These are phyloP conservation scores for Serendipita vermifera DNA, from an alignment of 768 basidiomycete species.

Conservation along the genomic window DNA sequence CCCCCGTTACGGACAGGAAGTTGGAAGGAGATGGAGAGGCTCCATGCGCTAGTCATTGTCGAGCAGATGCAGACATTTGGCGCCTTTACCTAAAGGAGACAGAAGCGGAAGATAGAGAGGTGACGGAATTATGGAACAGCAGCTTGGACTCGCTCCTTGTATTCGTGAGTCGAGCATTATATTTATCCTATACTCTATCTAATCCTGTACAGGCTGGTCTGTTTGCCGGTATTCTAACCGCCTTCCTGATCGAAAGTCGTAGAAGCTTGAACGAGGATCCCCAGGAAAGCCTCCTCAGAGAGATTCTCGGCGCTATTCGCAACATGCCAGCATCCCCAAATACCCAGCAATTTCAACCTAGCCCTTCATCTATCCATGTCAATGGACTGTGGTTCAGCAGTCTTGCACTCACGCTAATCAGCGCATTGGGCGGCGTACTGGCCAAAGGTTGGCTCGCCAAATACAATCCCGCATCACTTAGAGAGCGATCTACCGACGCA, in stretches of 20 bases:
- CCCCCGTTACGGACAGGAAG: too few relatives aligned
- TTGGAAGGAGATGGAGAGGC: too few relatives aligned
- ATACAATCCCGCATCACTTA: too few relatives aligned
- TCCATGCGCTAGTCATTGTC: too few relatives aligned
- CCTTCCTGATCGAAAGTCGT: not conserved
- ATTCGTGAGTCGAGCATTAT: not conserved
- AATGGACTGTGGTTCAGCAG: too few relatives aligned
- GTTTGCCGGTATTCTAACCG: not conserved
- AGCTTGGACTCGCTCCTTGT: not conserved
- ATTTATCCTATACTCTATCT: too few relatives aligned
- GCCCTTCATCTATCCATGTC: too few relatives aligned
- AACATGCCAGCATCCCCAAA: too few relatives aligned
- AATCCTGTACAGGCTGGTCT: slow-evolving; percentile 2
- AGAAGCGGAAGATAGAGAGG: not conserved
- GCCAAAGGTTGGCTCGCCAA: slow-evolving; percentile 7
- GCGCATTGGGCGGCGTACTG: not conserved
- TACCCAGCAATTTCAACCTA: too few relatives aligned
- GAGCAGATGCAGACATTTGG: slow-evolving; percentile 2
- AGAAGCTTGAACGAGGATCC: not conserved
- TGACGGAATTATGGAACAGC: not conserved
- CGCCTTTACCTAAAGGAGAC: not conserved
- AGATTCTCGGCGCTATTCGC: too few relatives aligned
- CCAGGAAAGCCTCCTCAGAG: too few relatives aligned
- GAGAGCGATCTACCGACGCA: too few relatives aligned
- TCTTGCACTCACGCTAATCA: not conserved